Evolutionary conservation across 2,329 filamentous ascomycete species (phyloP).

Genomic region (Sordariomycetes sp.): DNA sequence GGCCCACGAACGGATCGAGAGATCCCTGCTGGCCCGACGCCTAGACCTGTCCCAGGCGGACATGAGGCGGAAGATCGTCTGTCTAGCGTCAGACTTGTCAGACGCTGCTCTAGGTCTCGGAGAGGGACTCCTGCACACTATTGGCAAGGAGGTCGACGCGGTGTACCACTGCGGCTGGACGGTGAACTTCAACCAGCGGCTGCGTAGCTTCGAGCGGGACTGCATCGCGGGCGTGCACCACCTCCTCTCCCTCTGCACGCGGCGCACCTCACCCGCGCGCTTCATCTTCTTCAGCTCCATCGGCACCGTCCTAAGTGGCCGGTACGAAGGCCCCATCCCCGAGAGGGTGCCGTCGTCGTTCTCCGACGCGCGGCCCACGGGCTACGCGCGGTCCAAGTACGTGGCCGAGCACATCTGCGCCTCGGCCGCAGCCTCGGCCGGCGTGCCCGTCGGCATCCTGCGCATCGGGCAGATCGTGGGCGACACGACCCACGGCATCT

Average conservation of each 20-base stretch:
- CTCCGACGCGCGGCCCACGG: slow-evolving; percentile 32
- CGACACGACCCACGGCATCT: slow-evolving; percentile 30
- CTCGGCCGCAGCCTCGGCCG: slow-evolving; percentile 16
- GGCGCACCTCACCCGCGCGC: slow-evolving; percentile 19
- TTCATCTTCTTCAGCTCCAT: slow-evolving; percentile 34
- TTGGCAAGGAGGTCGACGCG: slow-evolving; percentile 7
- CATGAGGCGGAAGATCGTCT: slow-evolving; percentile 26
- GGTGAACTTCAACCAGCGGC: slow-evolving; percentile 42
- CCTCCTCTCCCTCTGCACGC: slow-evolving; percentile 28
- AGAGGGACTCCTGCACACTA: not conserved
- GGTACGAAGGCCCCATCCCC: slow-evolving; percentile 21
- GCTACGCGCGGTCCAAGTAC: slow-evolving; percentile 38
- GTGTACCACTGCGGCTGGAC: slow-evolving; percentile 42
- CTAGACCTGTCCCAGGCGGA: slow-evolving; percentile 18
- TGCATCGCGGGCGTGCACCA: slow-evolving; percentile 33
- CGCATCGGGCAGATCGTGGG: slow-evolving; percentile 34
- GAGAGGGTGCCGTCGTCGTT: slow-evolving; percentile 25
- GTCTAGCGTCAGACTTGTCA: slow-evolving; percentile 18
- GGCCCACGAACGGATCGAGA: slow-evolving; percentile 17
- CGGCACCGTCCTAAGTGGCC: slow-evolving; percentile 23
- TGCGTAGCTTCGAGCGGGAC: slow-evolving; percentile 33
- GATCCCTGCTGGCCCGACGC: slow-evolving; percentile 19
- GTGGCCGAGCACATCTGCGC: slow-evolving; percentile 33
- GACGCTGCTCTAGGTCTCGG: slow-evolving; percentile 11
- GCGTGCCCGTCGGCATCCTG: slow-evolving; percentile 22